Percentiles rank a stretch among this genome's conserved stretches.
Evolutionary conservation across 805 yeast species (phyloP).

Genomic region (Ascoidea asiatica): DNA sequence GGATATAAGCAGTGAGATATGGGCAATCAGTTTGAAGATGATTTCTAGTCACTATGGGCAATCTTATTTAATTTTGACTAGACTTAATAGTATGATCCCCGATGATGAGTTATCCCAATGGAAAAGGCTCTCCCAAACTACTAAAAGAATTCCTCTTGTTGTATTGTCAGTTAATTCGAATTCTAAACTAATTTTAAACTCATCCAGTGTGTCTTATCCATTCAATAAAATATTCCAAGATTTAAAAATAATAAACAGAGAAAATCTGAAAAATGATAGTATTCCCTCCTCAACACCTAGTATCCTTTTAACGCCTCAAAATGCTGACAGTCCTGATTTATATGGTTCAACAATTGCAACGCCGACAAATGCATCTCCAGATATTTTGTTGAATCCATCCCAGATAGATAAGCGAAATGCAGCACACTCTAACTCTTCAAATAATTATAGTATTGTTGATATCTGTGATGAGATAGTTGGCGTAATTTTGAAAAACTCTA

Average conservation of each 20-base stretch:
- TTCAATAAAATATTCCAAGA: conserved; percentile 18
- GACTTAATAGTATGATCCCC: conserved; percentile 61
- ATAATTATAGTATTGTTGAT: conserved; percentile 5
- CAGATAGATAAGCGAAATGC: conserved; percentile 9
- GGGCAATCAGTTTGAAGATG: conserved; percentile 41
- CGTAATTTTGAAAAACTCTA: conserved; percentile 40
- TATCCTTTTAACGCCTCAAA: background rate
- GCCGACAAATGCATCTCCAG: conserved; percentile 15
- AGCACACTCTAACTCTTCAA: conserved; percentile 11
- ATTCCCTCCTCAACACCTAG: background rate
- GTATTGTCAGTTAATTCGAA: conserved; percentile 56
- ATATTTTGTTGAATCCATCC: conserved; percentile 17
- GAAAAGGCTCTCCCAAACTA: conserved; percentile 54
- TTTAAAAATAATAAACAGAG: background rate
- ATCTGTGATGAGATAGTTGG: conserved; percentile 35
- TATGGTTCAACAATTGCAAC: conserved; percentile 11
- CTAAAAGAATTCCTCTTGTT: conserved; percentile 42
- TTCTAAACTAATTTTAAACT: conserved; percentile 29
- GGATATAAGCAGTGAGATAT: conserved; percentile 49
- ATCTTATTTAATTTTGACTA: conserved; percentile 50
- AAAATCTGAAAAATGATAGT: background rate
- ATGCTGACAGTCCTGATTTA: conserved; percentile 4
- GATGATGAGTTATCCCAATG: conserved; percentile 74
- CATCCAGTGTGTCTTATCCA: conserved; percentile 19
- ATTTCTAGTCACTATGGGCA: conserved; percentile 33